phyloP scores from a whole-genome alignment of 805 yeast species.

The Kockiozyma suomiensis region DNA sequence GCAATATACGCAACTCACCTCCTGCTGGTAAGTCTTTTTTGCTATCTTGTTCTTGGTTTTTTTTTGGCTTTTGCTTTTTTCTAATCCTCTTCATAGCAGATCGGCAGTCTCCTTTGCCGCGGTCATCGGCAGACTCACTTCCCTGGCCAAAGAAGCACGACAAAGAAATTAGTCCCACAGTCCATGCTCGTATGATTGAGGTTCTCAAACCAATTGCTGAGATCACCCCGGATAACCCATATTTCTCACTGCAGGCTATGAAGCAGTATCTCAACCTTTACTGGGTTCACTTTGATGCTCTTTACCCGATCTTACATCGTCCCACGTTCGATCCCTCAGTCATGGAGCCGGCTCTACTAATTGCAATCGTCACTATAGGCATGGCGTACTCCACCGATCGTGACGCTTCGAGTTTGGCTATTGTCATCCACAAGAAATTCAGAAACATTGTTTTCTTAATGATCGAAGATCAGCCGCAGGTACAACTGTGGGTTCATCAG shows the following conservation, averaged over 20 bases:
- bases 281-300: slow-evolving; percentile 46
- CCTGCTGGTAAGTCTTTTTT: slow-evolving; percentile 10
- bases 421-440: slow-evolving; percentile 36
- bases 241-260: slow-evolving; percentile 33
- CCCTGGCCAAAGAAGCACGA: slow-evolving; percentile 4
- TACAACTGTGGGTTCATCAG: slow-evolving; percentile 40
- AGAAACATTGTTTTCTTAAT: slow-evolving; percentile 40
- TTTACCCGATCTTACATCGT: slow-evolving; percentile 48
- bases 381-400: slow-evolving; percentile 39
- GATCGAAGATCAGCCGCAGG: slow-evolving; percentile 39
- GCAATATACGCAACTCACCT: slow-evolving; percentile 14
- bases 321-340: slow-evolving; percentile 41
- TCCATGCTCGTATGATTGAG: slow-evolving; percentile 25
- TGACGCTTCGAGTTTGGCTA: slow-evolving; percentile 37
- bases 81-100: neutral
- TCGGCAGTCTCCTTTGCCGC: slow-evolving; percentile 2
- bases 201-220: slow-evolving; percentile 33
- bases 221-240: slow-evolving; percentile 18
- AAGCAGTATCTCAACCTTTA: slow-evolving; percentile 39
- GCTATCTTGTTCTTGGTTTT: too few species aligned
- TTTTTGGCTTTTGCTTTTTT: too few species aligned
- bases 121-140: slow-evolving; percentile 1
- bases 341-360: slow-evolving; percentile 35
- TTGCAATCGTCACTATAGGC: slow-evolving; percentile 40
- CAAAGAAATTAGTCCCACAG: slow-evolving; percentile 15